Conservation (phyloP, 345 rosid genomes). For the Clarkia xantiana region DNA sequence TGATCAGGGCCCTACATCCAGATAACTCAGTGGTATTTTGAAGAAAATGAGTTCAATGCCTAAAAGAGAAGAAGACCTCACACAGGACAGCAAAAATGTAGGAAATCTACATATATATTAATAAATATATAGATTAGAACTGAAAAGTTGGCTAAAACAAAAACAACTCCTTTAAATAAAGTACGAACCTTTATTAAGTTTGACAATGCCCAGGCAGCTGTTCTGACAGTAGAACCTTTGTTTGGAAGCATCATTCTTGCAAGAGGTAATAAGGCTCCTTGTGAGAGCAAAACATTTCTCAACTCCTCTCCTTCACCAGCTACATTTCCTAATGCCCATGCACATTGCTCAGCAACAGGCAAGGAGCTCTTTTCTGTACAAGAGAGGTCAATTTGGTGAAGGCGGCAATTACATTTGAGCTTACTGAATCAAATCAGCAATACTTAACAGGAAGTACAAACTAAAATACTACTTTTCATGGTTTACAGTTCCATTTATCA, state of each 20-base stretch:
- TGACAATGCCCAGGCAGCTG: constrained; percentile 98
- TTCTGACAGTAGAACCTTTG: constrained; percentile 86
- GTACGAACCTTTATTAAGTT: constrained; percentile 73
- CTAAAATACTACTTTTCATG: no score
- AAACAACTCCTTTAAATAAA: constrained; percentile 6
- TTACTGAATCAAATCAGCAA: no score
- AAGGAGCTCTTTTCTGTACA: constrained; percentile 69
- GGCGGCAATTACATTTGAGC: no score
- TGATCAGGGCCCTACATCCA: constrained; percentile 78
- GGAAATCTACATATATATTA: not conserved
- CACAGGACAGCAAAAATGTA: not conserved
- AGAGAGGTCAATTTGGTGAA: not conserved
- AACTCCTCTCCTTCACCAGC: constrained; percentile 97
- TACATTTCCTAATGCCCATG: constrained; percentile 96
- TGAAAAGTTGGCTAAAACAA: not conserved
- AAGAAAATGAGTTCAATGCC: not conserved
- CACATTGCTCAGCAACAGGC: constrained; percentile 93
- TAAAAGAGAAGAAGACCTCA: no score
- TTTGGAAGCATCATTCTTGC: constrained; percentile 92
- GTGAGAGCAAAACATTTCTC: constrained; percentile 69
- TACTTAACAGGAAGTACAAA: no score
- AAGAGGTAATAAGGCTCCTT: constrained; percentile 82
- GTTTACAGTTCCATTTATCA: no score
- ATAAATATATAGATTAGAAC: not conserved
- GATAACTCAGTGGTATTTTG: constrained; percentile 10